Percentiles rank a stretch among this genome's conserved stretches.
phyloP scores from a whole-genome alignment of 495 filamentous ascomycete genomes.

The Apodospora peruviana region DNA sequence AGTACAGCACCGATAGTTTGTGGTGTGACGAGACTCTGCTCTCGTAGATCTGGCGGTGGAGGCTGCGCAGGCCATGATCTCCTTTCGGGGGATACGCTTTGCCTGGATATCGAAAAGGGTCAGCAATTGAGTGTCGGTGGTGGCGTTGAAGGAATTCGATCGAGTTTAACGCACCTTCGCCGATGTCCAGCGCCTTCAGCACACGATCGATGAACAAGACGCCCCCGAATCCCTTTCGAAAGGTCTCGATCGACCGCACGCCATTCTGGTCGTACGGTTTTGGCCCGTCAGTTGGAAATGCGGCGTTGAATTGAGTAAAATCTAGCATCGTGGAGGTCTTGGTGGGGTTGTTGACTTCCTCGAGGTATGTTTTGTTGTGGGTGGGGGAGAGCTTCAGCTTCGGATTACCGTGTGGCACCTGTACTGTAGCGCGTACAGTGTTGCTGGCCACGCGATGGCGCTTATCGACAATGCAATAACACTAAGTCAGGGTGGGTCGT shows the following conservation, averaged over 20 bases:
- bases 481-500: no score
- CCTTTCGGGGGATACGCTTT: conserved; percentile 66
- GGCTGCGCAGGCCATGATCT: conserved; percentile 55
- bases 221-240: conserved; percentile 58
- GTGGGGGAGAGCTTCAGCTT: neutral
- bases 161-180: conserved; percentile 43
- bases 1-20: conserved; percentile 74
- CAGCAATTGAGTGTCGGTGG: neutral
- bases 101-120: conserved; percentile 35
- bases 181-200: conserved; percentile 62
- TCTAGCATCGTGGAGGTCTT: conserved; percentile 33
- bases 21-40: conserved; percentile 58
- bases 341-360: no score
- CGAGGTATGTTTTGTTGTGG: no score
- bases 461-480: no score
- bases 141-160: neutral
- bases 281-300: conserved; percentile 58
- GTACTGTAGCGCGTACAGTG: no score
- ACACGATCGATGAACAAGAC: conserved; percentile 71
- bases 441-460: no score
- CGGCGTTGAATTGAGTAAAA: conserved; percentile 51
- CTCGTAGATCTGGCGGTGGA: conserved; percentile 58
- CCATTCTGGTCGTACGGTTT: conserved; percentile 56
- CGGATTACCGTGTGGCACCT: no score
- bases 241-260: conserved; percentile 53